phyloP scores from a whole-genome alignment of 2,329 filamentous ascomycete species.

The Sporothrix brunneoviolacea region DNA sequence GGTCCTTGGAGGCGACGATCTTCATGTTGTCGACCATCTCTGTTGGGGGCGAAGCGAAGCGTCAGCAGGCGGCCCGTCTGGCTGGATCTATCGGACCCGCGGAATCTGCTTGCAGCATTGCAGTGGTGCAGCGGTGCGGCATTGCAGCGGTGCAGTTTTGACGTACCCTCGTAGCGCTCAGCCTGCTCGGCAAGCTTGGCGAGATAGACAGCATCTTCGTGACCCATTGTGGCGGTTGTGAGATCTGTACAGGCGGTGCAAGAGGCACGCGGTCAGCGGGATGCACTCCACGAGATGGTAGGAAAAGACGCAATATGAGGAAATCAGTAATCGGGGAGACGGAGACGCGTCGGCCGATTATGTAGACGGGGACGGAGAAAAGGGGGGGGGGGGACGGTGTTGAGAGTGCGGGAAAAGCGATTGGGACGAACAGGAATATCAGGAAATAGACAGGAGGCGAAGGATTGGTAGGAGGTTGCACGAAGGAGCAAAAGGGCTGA shows the following conservation, averaged over 20 bases:
- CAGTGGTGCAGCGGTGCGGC: too few relatives aligned
- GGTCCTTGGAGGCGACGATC: conserved; percentile 83
- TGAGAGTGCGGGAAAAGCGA: background rate
- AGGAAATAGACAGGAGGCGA: background rate
- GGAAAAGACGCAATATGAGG: background rate
- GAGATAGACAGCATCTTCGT: conserved; percentile 98
- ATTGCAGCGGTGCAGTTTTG: background rate
- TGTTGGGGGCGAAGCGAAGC: conserved; percentile 32
- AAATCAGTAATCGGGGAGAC: background rate
- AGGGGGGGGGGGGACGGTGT: background rate
- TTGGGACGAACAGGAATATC: background rate
- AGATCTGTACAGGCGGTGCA: conserved; percentile 20
- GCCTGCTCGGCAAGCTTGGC: conserved; percentile 99
- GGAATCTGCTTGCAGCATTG: background rate
- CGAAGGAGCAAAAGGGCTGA: background rate
- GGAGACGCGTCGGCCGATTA: background rate
- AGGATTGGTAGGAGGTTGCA: background rate
- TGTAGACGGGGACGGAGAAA: too few relatives aligned
- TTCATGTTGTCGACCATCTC: conserved; percentile 99
- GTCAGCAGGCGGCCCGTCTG: conserved; percentile 13
- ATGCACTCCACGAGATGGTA: background rate
- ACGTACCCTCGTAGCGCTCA: conserved; percentile 97
- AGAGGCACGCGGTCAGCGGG: conserved; percentile 4
- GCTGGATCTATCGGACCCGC: too few relatives aligned
- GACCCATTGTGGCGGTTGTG: conserved; percentile 71